Base-by-base conservation (phyloP, 208 protist species). In the Trypanosoma vivax region DNA sequence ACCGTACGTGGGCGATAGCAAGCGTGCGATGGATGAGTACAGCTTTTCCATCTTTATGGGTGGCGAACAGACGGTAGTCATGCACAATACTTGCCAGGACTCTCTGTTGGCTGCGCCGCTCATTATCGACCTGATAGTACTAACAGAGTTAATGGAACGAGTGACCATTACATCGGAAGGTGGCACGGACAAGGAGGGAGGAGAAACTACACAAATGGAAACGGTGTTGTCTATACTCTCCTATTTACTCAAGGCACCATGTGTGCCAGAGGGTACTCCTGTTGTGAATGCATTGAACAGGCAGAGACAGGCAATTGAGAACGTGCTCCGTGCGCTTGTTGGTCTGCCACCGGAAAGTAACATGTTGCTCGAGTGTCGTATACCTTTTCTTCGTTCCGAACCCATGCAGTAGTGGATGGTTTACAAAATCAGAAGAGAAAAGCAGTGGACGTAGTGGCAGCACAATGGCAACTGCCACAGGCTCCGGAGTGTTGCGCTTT, bases 11-110 rank as follows among this genome's bases (percentile, higher is more conserved):
- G 90, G 88, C 55, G 97, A 97, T 65, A 92, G 79, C 66, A 99
- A 99, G 91, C 84, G 98, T 42, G 98, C 98, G 16, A 75, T 99
- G 69, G 98, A 99, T 71, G 98, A 99, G 84, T 99, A 99, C 73
- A 94, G 73, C 16, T 97, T 92, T 18, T 85, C 96, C 46, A 99
- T 99, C 54, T 99, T 99, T 79, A 95, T 99, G 90, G 95, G 95
- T 40, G 98, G 98, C 27, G 50, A 90, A 65, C 97, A 97, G 54
- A 96, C 90, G 30, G 80, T 98, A 10, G 79, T 83, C 29, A 56
- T 99, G 48, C 96, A 99, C 74, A 99, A 99, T 82, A 98, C 93
- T 29, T 99, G 97, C 67, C 96, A 99, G 77, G 98, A 99, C 73
- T 99, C 97, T 2, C 83, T 99, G 5, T 83, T 99, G 0, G 98